Evolutionary conservation across 2,329 filamentous ascomycete species (phyloP).

Genomic region (Ophiostoma ulmi): DNA sequence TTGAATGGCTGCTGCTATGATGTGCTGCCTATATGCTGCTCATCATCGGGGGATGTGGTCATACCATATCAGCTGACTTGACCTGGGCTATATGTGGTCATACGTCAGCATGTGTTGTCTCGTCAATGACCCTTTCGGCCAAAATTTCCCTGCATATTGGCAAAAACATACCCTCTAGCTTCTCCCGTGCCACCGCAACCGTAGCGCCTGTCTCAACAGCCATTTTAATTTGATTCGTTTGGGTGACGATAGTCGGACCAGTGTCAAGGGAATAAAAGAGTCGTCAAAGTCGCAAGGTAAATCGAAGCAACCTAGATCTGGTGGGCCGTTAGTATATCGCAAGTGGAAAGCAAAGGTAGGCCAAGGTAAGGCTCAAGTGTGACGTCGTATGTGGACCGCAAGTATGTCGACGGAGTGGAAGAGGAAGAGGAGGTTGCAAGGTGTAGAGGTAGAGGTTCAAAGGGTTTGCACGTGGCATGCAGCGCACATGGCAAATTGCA

Average conservation of each 20-base stretch:
- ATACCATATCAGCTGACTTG: constrained; percentile 98
- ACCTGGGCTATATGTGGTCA: constrained; percentile 66
- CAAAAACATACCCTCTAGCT: constrained; percentile 61
- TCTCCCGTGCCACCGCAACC: constrained; percentile 58
- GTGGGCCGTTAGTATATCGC: background rate
- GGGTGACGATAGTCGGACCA: background rate
- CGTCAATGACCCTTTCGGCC: background rate
- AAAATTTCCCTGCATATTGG: background rate
- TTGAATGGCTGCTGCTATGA: background rate
- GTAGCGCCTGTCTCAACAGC: constrained; percentile 34
- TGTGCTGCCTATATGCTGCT: background rate
- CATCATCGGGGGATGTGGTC: background rate
- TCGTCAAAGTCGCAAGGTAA: background rate
- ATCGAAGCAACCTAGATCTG: background rate
- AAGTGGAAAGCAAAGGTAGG: background rate
- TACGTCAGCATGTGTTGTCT: constrained; percentile 14
- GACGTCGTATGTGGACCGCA: background rate
- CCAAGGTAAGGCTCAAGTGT: background rate
- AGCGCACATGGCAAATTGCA: constrained; percentile 1
- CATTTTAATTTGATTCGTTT: constrained; percentile 18
- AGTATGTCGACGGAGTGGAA: background rate
- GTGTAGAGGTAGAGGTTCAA: background rate
- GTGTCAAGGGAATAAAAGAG: background rate
- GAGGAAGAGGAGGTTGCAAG: background rate
- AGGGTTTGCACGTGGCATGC: background rate